These are phyloP conservation scores for Ascochyta pisi DNA, from an alignment of 2,329 filamentous ascomycete genomes.

Conservation along the genomic window DNA sequence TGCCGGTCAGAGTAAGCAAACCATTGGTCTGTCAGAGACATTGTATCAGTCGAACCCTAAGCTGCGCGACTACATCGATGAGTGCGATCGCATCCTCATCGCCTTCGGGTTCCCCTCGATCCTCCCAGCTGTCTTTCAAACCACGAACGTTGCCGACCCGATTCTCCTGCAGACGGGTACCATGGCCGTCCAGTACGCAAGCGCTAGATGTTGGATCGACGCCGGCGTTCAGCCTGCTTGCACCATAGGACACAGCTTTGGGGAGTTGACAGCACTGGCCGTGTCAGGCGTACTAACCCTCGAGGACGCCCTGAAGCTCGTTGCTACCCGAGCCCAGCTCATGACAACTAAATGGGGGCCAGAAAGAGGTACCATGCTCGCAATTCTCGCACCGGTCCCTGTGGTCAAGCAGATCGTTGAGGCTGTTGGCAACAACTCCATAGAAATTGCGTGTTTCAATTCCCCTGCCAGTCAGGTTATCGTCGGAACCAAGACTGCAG, in stretches of 20 bases:
- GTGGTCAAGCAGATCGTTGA: background rate
- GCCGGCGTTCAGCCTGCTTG: conserved; percentile 16
- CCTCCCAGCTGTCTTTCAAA: conserved; percentile 21
- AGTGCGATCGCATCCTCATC: conserved; percentile 20
- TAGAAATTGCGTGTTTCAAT: conserved; percentile 53
- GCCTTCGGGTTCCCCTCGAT: conserved; percentile 12
- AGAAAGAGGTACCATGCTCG: conserved; percentile 34
- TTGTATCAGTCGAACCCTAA: conserved; percentile 13
- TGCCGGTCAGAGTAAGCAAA: conserved; percentile 21
- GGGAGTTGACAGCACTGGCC: conserved; percentile 49
- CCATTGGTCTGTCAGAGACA: conserved; percentile 8
- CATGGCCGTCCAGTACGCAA: conserved; percentile 33
- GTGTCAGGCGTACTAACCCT: conserved; percentile 42
- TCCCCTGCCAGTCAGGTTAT: conserved; percentile 50
- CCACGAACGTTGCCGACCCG: background rate
- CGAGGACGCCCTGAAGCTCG: conserved; percentile 41
- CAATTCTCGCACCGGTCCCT: conserved; percentile 6
- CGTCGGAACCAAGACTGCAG: conserved; percentile 45
- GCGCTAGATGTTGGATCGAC: conserved; percentile 27
- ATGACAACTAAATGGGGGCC: conserved; percentile 26
- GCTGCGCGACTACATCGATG: conserved; percentile 19
- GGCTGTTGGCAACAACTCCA: background rate
- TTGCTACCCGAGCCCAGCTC: conserved; percentile 44
- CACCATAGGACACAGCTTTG: conserved; percentile 40
- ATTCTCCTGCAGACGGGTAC: conserved; percentile 24